These are phyloP conservation scores for Chytriomyces hyalinus DNA, from an alignment of 192 early-diverging fungal species.

Conservation along the genomic window DNA sequence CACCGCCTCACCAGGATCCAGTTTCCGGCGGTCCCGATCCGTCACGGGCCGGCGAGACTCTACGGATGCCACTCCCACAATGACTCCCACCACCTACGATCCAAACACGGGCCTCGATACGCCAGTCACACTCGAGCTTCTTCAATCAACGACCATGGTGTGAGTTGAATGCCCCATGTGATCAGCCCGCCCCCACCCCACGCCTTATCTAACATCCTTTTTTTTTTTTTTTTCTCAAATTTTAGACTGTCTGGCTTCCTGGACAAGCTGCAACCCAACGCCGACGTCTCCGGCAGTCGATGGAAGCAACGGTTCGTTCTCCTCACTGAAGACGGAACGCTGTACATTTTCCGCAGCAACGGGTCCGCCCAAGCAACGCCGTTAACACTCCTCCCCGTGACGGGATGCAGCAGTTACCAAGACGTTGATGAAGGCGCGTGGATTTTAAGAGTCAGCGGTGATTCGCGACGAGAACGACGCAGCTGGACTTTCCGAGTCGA, in stretches of 20 bases:
- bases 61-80: too few relatives aligned
- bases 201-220: background rate
- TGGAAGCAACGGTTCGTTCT: background rate
- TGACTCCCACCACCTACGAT: background rate
- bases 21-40: background rate
- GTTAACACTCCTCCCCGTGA: background rate
- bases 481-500: background rate
- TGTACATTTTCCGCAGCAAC: background rate
- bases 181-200: too few relatives aligned
- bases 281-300: background rate
- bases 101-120: background rate
- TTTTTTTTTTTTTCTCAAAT: background rate
- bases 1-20: background rate
- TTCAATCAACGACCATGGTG: background rate
- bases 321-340: background rate
- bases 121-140: background rate
- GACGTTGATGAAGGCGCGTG: background rate
- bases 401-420: background rate
- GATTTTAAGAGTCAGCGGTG: background rate
- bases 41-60: background rate
- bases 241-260: constrained; percentile 1
- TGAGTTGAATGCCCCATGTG: background rate
- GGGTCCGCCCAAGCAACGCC: background rate
- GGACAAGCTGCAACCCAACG: background rate
- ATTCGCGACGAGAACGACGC: background rate